Conservation (phyloP, 2,329 filamentous ascomycete species). For the Shiraia bambusicola region DNA sequence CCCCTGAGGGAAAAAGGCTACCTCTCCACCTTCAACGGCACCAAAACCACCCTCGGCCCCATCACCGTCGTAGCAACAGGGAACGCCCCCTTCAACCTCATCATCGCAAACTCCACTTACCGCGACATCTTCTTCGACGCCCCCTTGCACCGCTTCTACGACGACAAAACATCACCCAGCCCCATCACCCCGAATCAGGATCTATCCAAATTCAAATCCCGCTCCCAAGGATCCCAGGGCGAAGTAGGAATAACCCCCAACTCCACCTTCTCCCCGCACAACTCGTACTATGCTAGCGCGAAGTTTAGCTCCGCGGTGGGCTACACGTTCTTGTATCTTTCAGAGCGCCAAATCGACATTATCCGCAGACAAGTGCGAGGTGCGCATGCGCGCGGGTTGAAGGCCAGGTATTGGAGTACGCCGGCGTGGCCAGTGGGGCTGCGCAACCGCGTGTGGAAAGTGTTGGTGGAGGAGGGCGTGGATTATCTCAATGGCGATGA, state of each 20-base stretch:
- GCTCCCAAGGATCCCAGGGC: conserved; percentile 48
- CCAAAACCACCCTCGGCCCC: conserved; percentile 43
- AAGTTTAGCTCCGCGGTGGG: conserved; percentile 60
- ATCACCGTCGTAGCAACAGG: conserved; percentile 58
- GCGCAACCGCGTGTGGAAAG: conserved; percentile 57
- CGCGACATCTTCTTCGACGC: conserved; percentile 60
- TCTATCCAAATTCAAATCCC: conserved; percentile 2
- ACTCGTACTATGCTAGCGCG: conserved; percentile 67
- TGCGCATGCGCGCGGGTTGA: conserved; percentile 55
- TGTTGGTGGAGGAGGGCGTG: conserved; percentile 56
- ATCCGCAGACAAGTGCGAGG: conserved; percentile 56
- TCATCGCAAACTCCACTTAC: conserved; percentile 51
- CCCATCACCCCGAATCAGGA: neutral
- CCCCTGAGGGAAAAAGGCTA: conserved; percentile 53
- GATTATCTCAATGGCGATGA: conserved; percentile 63
- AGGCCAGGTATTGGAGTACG: conserved; percentile 59
- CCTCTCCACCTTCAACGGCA: conserved; percentile 54
- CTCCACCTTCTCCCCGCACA: conserved; percentile 48
- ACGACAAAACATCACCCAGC: conserved; percentile 15
- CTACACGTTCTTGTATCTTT: conserved; percentile 52
- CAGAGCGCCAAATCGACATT: conserved; percentile 46
- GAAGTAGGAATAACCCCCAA: conserved; percentile 43
- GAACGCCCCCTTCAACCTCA: conserved; percentile 53
- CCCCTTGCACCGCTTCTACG: conserved; percentile 45
- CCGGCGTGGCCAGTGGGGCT: conserved; percentile 57